Evolutionary conservation across 106 monocot species (phyloP).

Genomic region (Chionographis japonica): DNA sequence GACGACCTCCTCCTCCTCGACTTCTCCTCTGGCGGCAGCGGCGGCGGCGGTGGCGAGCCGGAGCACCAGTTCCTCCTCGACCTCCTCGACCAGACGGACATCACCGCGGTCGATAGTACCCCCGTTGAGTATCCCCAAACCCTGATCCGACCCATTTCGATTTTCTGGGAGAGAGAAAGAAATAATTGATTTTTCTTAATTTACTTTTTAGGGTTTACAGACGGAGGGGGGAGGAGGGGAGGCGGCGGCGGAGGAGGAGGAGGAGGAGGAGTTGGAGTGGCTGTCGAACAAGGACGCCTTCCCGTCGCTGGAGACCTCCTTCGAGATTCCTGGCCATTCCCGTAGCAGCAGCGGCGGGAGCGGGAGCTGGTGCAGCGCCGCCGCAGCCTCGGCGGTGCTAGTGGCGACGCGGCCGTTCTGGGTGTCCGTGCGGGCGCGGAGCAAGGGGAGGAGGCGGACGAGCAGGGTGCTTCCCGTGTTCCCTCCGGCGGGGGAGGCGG

Average conservation of each 20-base stretch:
- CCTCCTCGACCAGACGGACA: background rate
- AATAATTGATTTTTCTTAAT: too few species aligned
- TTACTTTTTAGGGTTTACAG: constrained; percentile 16
- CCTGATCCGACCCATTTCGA: too few species aligned
- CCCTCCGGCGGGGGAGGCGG: background rate
- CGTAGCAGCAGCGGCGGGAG: constrained; percentile 1
- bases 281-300: constrained; percentile 49
- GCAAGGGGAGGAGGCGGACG: constrained; percentile 22
- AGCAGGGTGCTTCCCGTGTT: constrained; percentile 13
- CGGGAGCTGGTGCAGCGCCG: background rate
- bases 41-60: background rate
- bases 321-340: constrained; percentile 18
- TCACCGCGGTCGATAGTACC: background rate
- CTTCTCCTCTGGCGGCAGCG: constrained; percentile 1
- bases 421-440: constrained; percentile 25
- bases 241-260: constrained; percentile 14
- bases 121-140: too few species aligned
- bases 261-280: constrained; percentile 71
- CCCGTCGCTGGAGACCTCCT: constrained; percentile 44
- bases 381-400: constrained; percentile 13
- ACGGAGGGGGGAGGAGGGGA: constrained; percentile 5
- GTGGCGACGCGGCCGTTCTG: constrained; percentile 5
- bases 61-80: background rate
- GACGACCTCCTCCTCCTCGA: constrained; percentile 12
- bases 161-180: too few species aligned